These are phyloP conservation scores for Stipa capillata DNA, from an alignment of 176 grass and related monocot genomes.

Conservation along the genomic window DNA sequence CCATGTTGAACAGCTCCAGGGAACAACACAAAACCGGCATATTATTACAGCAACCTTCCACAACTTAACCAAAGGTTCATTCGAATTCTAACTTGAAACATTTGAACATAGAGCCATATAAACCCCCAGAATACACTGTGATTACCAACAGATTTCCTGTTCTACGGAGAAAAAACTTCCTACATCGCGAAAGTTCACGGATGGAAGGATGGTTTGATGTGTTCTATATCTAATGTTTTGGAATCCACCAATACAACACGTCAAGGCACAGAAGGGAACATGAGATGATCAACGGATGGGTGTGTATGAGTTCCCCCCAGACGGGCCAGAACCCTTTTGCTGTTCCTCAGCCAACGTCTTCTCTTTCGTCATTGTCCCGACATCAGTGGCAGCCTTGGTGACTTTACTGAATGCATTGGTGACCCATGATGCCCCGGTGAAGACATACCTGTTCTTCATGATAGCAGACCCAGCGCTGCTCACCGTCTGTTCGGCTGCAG, in stretches of 20 bases:
- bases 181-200: not conserved
- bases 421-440: constrained; percentile 51
- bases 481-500: constrained; percentile 58
- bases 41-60: too few relatives aligned
- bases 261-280: not conserved
- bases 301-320: constrained; percentile 23
- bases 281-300: constrained; percentile 25
- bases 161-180: not conserved
- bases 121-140: not conserved
- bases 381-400: constrained; percentile 40
- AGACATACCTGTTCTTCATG: constrained; percentile 87
- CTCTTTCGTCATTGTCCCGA: constrained; percentile 73
- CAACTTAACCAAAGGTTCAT: too few relatives aligned
- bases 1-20: too few relatives aligned
- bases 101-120: constrained; percentile 16
- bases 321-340: too few relatives aligned
- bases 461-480: constrained; percentile 59
- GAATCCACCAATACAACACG: constrained; percentile 20
- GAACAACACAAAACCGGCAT: too few relatives aligned
- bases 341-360: constrained; percentile 56
- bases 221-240: constrained; percentile 36
- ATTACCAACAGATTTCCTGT: not conserved
- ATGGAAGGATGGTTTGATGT: too few relatives aligned
- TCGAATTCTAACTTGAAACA: too few relatives aligned
- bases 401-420: too few relatives aligned